Evolutionary conservation across 1,139 yeast species (phyloP).

Genomic region (Geotrichum reessii): DNA sequence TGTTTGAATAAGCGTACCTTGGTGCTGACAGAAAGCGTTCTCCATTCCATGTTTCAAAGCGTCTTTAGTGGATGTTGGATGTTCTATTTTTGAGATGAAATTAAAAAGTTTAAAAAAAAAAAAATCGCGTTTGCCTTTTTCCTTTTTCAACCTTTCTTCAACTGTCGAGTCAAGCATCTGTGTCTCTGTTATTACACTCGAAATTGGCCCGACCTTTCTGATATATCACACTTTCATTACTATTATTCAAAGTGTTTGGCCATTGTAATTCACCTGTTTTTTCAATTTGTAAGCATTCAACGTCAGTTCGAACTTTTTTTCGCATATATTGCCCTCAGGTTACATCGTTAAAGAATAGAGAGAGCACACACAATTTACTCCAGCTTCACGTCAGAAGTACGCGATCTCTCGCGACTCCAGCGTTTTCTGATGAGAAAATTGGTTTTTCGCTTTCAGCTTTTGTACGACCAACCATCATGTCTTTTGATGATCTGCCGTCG

Average conservation of each 20-base stretch:
- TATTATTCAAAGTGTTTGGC: not conserved
- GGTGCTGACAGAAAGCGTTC: conserved; percentile 9
- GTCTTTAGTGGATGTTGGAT: not conserved
- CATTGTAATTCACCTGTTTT: not conserved
- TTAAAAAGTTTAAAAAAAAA: not conserved
- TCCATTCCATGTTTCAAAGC: conserved; percentile 15
- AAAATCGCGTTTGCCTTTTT: not conserved
- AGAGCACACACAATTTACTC: not conserved
- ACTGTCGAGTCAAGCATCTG: not conserved
- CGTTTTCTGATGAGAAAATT: not conserved
- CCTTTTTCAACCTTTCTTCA: not conserved
- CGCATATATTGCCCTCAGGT: not conserved
- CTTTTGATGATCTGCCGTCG: not conserved
- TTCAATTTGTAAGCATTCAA: not conserved
- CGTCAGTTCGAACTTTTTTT: not conserved
- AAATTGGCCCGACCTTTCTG: not conserved
- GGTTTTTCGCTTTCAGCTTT: not conserved
- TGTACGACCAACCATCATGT: not conserved
- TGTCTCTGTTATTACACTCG: not conserved
- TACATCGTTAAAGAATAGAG: not conserved
- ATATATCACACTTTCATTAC: not conserved
- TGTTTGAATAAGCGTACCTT: conserved; percentile 7
- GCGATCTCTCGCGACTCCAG: not conserved
- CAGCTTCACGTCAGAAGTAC: not conserved
- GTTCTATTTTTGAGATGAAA: not conserved